A percentile compares a stretch with the other conserved stretches of the same genome.
Evolutionary conservation across 345 rosid species (phyloP).

Genomic region (Dipteronia sinensis): DNA sequence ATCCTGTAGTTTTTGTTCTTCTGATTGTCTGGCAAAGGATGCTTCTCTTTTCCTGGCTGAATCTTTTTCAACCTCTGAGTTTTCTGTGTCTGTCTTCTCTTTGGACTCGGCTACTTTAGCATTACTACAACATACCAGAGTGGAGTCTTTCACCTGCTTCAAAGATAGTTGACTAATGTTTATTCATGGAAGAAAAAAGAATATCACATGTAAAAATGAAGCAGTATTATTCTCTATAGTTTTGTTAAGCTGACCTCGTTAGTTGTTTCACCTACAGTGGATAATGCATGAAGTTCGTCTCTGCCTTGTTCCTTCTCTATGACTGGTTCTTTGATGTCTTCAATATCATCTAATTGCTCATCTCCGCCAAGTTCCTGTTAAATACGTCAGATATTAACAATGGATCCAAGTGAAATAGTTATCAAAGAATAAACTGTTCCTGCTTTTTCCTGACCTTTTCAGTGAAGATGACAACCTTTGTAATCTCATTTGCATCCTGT

Average conservation of each 20-base stretch:
- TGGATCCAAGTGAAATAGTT: constrained; percentile 14
- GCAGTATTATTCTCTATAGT: background rate
- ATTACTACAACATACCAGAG: constrained; percentile 1
- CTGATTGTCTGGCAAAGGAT: constrained; percentile 14
- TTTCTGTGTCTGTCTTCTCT: constrained; percentile 26
- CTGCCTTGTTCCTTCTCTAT: constrained; percentile 20
- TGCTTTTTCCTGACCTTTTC: constrained; percentile 42
- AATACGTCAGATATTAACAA: constrained; percentile 7
- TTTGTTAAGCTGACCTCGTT: constrained; percentile 28
- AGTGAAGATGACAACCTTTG: constrained; percentile 29
- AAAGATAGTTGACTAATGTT: constrained; percentile 12
- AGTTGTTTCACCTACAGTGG: constrained; percentile 20
- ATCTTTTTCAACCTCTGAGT: constrained; percentile 22
- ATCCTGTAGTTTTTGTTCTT: constrained; percentile 19
- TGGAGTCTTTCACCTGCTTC: constrained; percentile 36
- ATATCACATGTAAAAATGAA: background rate
- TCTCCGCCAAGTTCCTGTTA: constrained; percentile 32
- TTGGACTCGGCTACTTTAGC: constrained; percentile 24
- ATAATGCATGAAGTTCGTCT: constrained; percentile 13
- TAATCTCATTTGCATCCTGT: constrained; percentile 27
- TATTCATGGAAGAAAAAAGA: constrained; percentile 4
- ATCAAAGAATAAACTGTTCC: background rate
- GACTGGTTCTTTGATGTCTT: constrained; percentile 26
- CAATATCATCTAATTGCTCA: constrained; percentile 26
- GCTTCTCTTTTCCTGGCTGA: constrained; percentile 23